Conservation (phyloP, 208 protist genomes). For the Tritrichomonas foetus region DNA sequence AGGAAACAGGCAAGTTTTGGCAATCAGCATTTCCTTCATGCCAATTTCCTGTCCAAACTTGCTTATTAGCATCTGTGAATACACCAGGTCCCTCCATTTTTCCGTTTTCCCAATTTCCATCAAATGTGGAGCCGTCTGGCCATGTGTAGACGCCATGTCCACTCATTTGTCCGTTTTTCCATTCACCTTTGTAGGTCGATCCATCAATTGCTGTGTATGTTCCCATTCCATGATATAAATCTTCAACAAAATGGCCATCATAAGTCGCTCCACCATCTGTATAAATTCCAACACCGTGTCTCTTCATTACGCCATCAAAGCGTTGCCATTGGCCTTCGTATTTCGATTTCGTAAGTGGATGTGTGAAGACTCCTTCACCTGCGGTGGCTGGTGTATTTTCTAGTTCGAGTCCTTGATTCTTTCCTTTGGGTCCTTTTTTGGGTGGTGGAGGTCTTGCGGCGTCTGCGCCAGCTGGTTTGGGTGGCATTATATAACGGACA, state of each 20-base stretch:
- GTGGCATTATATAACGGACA: conserved; percentile 29
- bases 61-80: neutral
- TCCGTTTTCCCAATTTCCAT: conserved; percentile 35
- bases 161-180: conserved; percentile 1
- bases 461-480: neutral
- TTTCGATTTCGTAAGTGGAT: neutral
- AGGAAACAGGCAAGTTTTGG: neutral
- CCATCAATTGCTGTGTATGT: conserved; percentile 2
- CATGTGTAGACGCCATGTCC: conserved; percentile 25
- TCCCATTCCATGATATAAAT: neutral
- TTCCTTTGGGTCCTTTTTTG: neutral
- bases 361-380: conserved; percentile 2
- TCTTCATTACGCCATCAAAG: conserved; percentile 3
- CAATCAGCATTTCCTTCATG: neutral
- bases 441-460: neutral
- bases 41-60: neutral
- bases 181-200: conserved; percentile 19
- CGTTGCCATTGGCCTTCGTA: conserved; percentile 39
- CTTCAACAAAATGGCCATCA: conserved; percentile 37
- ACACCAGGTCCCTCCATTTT: conserved; percentile 17
- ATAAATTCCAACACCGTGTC: conserved; percentile 33
- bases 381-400: neutral
- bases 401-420: conserved; percentile 11
- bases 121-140: neutral
- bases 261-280: conserved; percentile 33